Evolutionary conservation across 148 eudicot species (phyloP).

Genomic region (Rhododendron mucronatum): DNA sequence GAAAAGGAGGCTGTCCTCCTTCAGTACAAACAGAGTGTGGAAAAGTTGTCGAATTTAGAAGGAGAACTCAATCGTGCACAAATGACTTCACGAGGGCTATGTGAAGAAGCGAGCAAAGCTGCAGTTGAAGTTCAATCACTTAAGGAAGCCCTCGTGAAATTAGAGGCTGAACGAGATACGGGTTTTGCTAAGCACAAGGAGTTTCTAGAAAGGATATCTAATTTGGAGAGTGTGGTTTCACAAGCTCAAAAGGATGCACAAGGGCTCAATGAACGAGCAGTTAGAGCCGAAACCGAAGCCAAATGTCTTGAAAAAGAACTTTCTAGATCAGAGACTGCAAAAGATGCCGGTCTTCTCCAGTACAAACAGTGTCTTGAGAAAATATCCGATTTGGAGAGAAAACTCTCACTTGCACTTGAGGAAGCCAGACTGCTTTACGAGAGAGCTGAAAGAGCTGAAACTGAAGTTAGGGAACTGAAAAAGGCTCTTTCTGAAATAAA

Average conservation of each 20-base stretch:
- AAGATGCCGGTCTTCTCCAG: conserved; percentile 36
- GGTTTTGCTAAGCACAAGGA: conserved; percentile 36
- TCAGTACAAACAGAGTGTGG: conserved; percentile 50
- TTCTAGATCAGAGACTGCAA: conserved; percentile 49
- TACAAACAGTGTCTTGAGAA: conserved; percentile 49
- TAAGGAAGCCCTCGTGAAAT: conserved; percentile 47
- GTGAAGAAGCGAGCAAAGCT: conserved; percentile 45
- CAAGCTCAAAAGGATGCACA: conserved; percentile 41
- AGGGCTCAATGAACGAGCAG: conserved; percentile 34
- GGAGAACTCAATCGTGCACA: conserved; percentile 50
- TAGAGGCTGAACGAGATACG: conserved; percentile 63
- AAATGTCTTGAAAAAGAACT: conserved; percentile 47
- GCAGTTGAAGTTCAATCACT: conserved; percentile 49
- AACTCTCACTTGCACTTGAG: conserved; percentile 42
- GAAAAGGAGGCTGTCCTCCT: conserved; percentile 58
- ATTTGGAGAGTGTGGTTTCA: conserved; percentile 41
- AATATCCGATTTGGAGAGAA: conserved; percentile 52
- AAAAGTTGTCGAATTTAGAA: conserved; percentile 55
- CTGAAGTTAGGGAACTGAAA: conserved; percentile 52
- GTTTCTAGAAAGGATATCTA: conserved; percentile 40
- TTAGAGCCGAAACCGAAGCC: conserved; percentile 46
- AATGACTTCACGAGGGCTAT: conserved; percentile 40
- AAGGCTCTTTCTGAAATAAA: conserved; percentile 41
- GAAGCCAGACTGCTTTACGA: conserved; percentile 31
- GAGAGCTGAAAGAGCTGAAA: conserved; percentile 53